Conservation (phyloP, 148 eudicot genomes). For the Camellia granthamiana region DNA sequence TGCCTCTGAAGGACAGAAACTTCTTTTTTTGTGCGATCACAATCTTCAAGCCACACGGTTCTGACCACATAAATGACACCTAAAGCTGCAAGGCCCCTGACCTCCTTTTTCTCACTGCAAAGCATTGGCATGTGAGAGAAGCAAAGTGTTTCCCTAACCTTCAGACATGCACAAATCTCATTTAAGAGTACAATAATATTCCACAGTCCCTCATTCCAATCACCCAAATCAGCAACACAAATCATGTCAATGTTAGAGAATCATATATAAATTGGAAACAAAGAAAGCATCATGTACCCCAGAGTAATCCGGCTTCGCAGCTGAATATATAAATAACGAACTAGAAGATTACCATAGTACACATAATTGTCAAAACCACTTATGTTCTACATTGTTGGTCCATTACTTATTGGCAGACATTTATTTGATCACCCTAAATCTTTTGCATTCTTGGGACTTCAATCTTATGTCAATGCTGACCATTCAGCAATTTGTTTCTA, state of each 20-base stretch:
- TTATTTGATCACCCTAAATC: background rate
- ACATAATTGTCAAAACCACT: background rate
- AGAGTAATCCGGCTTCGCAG: background rate
- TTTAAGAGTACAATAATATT: background rate
- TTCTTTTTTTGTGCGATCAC: constrained; percentile 78
- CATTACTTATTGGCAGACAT: background rate
- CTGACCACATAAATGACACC: constrained; percentile 73
- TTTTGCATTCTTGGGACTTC: background rate
- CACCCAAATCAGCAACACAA: background rate
- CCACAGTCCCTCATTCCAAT: background rate
- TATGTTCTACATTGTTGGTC: constrained; percentile 4
- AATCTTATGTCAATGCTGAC: background rate
- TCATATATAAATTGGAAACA: background rate
- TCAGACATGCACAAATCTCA: background rate
- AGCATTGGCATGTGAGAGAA: constrained; percentile 22
- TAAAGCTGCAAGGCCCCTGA: constrained; percentile 79
- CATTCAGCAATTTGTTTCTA: background rate
- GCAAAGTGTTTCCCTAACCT: background rate
- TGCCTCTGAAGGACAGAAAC: constrained; percentile 72
- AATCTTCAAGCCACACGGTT: constrained; percentile 82
- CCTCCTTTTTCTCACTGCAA: constrained; percentile 77
- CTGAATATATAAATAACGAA: background rate
- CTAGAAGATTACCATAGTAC: background rate
- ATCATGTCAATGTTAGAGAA: background rate
- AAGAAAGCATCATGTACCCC: background rate